These are phyloP conservation scores for Nidula microcarpa DNA, from an alignment of 768 basidiomycete species.

Conservation along the genomic window DNA sequence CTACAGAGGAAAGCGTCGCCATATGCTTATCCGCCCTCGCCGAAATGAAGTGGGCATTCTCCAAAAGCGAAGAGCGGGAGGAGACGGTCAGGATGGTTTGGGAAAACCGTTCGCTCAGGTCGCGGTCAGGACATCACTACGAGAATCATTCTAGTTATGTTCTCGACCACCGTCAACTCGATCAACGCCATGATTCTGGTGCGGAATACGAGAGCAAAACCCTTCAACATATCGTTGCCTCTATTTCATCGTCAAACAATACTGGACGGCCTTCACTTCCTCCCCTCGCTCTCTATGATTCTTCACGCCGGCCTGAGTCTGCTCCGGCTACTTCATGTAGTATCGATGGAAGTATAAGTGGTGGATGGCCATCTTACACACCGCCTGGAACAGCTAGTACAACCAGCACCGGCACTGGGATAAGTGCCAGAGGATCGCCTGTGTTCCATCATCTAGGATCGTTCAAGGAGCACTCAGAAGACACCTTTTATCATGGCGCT, in stretches of 20 bases:
- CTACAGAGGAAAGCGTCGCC: constrained; percentile 41
- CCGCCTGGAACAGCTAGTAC: constrained; percentile 55
- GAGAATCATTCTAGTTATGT: neutral
- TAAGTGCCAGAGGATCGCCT: constrained; percentile 38
- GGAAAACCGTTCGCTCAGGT: constrained; percentile 24
- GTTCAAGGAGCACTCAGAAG: constrained; percentile 32
- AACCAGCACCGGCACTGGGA: constrained; percentile 38
- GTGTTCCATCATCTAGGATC: constrained; percentile 31
- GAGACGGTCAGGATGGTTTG: constrained; percentile 55
- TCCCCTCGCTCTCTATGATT: constrained; percentile 34
- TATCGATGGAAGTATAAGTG: constrained; percentile 43
- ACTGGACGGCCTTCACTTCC: constrained; percentile 44
- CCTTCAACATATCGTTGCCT: constrained; percentile 8
- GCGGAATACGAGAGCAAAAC: neutral
- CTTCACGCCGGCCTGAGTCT: constrained; percentile 42
- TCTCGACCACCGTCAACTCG: neutral
- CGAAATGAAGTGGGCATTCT: constrained; percentile 81
- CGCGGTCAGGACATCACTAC: neutral
- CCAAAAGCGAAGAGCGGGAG: constrained; percentile 69
- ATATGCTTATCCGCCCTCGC: constrained; percentile 73
- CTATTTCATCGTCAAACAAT: constrained; percentile 8
- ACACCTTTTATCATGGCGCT: constrained; percentile 35
- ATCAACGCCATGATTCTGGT: no score
- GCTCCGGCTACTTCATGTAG: constrained; percentile 49
- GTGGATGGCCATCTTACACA: constrained; percentile 60